Percentiles rank a stretch among this genome's conserved stretches.
phyloP scores from a whole-genome alignment of 2,329 filamentous ascomycete genomes.

The Westerdykella ornata region DNA sequence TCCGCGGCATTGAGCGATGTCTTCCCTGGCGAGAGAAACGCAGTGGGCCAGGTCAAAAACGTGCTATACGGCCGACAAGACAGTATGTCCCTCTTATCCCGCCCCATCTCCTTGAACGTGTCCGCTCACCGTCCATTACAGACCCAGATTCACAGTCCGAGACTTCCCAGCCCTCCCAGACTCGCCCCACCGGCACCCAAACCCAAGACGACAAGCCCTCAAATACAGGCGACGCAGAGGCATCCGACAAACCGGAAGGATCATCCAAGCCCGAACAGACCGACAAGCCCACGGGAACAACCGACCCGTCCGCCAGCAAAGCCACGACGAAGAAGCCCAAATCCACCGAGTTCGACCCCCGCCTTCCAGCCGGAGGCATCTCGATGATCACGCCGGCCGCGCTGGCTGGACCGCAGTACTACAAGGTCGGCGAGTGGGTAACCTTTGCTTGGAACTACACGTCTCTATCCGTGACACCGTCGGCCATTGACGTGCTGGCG shows the following conservation, averaged over 20 bases:
- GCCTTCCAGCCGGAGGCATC: conserved; percentile 53
- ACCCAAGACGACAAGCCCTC: conserved; percentile 7
- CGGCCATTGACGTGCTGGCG: conserved; percentile 55
- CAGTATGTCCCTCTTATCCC: conserved; percentile 12
- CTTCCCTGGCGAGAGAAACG: conserved; percentile 25
- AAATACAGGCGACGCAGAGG: conserved; percentile 8
- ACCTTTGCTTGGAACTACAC: conserved; percentile 67
- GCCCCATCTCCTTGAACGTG: too few species aligned
- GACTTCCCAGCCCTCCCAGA: conserved; percentile 2
- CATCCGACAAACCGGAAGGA: conserved; percentile 8
- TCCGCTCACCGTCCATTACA: neutral
- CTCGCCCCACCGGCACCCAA: conserved; percentile 4
- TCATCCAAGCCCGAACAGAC: conserved; percentile 10
- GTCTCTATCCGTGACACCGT: conserved; percentile 53
- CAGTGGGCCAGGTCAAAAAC: conserved; percentile 21
- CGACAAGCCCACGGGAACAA: conserved; percentile 5
- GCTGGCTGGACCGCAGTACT: conserved; percentile 49
- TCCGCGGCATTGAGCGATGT: conserved; percentile 30
- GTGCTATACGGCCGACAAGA: conserved; percentile 30
- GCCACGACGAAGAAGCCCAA: conserved; percentile 15
- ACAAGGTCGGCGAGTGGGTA: conserved; percentile 57
- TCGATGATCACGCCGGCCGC: conserved; percentile 55
- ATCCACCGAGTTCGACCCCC: conserved; percentile 44
- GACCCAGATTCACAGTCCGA: neutral
- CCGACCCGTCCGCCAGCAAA: conserved; percentile 12